Evolutionary conservation across 1,284 basidiomycete genomes (phyloP), one percentile per base, ranked within the genome.

Genomic region (Fomitiporia mediterranea): DNA sequence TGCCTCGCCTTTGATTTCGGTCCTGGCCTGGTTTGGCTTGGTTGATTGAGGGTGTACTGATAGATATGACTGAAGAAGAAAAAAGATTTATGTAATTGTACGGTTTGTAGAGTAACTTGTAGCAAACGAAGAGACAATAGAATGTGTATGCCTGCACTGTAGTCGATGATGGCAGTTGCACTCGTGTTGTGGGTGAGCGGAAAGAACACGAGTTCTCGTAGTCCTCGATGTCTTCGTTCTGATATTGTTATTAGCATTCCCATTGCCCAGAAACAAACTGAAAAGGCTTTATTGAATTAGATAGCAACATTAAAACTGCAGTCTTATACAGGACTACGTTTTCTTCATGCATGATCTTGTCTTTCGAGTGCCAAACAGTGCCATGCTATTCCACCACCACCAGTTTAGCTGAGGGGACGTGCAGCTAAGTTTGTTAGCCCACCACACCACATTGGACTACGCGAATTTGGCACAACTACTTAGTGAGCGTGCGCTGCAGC

Each of bases 401-500:
- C n/a, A n/a, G n/a, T n/a, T n/a, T n/a, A n/a, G n/a, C n/a, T n/a
- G n/a, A n/a, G n/a, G n/a, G n/a, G n/a, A n/a, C n/a, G n/a, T n/a
- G n/a, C n/a, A n/a, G n/a, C n/a, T n/a, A 52, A 19, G 15, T 52
- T 32, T 21, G 19, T 30, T n/a, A n/a, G n/a, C n/a, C n/a, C n/a
- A n/a, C n/a, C n/a, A n/a, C n/a, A n/a, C n/a, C n/a, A n/a, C n/a
- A n/a, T n/a, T n/a, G n/a, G n/a, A n/a, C n/a, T n/a, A n/a, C n/a
- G n/a, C n/a, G n/a, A n/a, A n/a, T n/a, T n/a, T n/a, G n/a, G n/a
- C n/a, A n/a, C 27, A 47, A 21, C 13, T 25, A 9, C 39, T 59
- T 55, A 59, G 57, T 59, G 57, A 8, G 57, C 53, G 40, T 55
- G 53, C 19, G 53, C 52, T n/a, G 53, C 51, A n/a, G 28, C 51